Evolutionary conservation across 495 filamentous ascomycete genomes (phyloP).

Genomic region (Penicillium atrosanguineum): DNA sequence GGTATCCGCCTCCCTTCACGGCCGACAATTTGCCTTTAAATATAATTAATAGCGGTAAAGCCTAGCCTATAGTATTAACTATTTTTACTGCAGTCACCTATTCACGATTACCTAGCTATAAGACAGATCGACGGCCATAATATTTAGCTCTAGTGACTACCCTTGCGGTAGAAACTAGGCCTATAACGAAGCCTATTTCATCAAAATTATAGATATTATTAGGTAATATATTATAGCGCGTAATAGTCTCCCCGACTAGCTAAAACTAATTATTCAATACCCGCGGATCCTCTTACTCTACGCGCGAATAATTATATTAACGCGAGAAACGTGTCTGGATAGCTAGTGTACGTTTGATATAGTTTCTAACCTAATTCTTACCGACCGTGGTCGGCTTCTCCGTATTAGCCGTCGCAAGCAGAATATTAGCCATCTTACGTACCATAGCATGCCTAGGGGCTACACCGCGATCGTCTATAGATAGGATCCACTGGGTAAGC

Average conservation of each 20-base stretch:
- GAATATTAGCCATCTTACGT: no score
- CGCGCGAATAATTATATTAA: background rate
- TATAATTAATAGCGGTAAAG: conserved; percentile 31
- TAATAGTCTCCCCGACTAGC: background rate
- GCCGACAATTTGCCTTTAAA: conserved; percentile 20
- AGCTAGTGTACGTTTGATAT: no score
- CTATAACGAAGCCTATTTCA: background rate
- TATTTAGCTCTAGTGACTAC: background rate
- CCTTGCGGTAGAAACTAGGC: background rate
- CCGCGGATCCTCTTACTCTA: background rate
- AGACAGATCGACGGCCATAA: no score
- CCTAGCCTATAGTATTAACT: conserved; percentile 23
- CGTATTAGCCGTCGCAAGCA: no score
- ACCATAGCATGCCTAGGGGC: no score
- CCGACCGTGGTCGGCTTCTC: no score
- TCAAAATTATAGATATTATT: conserved; percentile 2
- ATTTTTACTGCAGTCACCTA: conserved; percentile 29
- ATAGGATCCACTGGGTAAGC: no score
- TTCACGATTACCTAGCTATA: no score
- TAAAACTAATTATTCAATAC: background rate
- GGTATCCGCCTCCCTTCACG: no score
- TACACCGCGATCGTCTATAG: no score
- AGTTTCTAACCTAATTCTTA: no score
- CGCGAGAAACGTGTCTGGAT: background rate
- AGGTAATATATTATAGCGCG: background rate